Percentiles rank a stretch among this genome's conserved stretches.
Conservation (phyloP, 306 rosid genomes). For the Acmispon strigosus region DNA sequence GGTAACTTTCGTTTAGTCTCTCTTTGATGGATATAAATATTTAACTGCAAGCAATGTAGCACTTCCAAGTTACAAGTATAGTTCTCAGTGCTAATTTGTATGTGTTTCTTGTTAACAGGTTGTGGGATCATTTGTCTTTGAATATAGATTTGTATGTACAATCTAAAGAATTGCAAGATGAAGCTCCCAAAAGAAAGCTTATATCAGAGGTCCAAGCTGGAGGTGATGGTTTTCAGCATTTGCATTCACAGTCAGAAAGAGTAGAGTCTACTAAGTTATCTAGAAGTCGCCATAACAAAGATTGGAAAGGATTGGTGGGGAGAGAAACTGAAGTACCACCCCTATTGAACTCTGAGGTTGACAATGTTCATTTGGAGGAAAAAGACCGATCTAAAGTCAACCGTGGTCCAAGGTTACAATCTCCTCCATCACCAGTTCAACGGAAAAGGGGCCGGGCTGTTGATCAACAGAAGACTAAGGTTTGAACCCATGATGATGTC, state of each 20-base stretch:
- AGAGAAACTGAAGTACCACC: conserved; percentile 60
- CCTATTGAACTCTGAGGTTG: conserved; percentile 48
- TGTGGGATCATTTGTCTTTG: conserved; percentile 86
- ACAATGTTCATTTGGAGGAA: conserved; percentile 28
- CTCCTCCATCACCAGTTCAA: conserved; percentile 29
- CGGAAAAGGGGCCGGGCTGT: conserved; percentile 65
- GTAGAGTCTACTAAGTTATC: conserved; percentile 36
- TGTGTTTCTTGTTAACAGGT: conserved; percentile 42
- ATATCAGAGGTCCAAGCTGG: conserved; percentile 33
- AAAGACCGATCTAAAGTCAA: conserved; percentile 27
- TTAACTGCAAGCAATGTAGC: background rate
- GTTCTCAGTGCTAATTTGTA: background rate
- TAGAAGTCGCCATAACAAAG: conserved; percentile 63
- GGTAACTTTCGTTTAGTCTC: conserved; percentile 45
- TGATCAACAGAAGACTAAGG: conserved; percentile 59
- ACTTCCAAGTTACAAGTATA: background rate
- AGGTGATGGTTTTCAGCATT: conserved; percentile 30
- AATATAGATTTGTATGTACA: conserved; percentile 51
- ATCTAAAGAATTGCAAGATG: conserved; percentile 43
- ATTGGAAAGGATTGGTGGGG: conserved; percentile 68
- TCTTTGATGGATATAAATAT: background rate
- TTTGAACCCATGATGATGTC: conserved; percentile 27
- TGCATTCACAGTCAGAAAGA: conserved; percentile 48
- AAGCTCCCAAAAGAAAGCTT: conserved; percentile 37
- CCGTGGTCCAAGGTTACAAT: conserved; percentile 37